These are phyloP conservation scores for Ophiostoma piceae DNA, from an alignment of 2,329 filamentous ascomycete genomes.

Conservation along the genomic window DNA sequence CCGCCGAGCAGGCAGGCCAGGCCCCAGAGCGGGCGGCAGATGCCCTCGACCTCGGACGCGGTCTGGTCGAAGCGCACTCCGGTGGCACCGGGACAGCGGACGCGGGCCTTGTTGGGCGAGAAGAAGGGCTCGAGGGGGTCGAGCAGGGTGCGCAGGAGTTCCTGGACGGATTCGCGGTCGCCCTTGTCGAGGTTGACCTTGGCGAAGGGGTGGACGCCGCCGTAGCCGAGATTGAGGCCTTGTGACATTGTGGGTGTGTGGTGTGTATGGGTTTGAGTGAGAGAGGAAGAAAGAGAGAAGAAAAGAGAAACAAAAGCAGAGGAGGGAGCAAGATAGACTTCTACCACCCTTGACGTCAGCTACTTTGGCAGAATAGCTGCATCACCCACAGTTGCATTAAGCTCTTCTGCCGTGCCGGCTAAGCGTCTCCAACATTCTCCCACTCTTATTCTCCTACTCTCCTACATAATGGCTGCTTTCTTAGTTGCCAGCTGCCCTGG, in stretches of 20 bases:
- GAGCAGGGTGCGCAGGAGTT: slow-evolving; percentile 58
- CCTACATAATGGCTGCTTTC: too few species aligned
- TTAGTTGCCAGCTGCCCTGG: too few species aligned
- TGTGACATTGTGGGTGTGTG: slow-evolving; percentile 23
- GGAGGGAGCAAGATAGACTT: not conserved
- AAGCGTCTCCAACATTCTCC: not conserved
- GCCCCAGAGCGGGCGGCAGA: slow-evolving; percentile 70
- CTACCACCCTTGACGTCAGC: not conserved
- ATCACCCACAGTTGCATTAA: not conserved
- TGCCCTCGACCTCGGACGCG: slow-evolving; percentile 71
- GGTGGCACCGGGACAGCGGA: slow-evolving; percentile 63
- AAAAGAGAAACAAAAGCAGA: not conserved
- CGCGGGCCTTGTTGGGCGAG: slow-evolving; percentile 58
- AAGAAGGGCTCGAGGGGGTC: slow-evolving; percentile 68
- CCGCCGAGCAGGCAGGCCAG: slow-evolving; percentile 66
- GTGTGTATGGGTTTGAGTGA: not conserved
- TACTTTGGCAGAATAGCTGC: not conserved
- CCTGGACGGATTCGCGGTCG: slow-evolving; percentile 52
- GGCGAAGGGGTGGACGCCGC: slow-evolving; percentile 52
- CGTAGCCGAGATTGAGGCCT: slow-evolving; percentile 47
- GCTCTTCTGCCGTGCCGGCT: not conserved
- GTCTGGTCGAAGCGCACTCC: slow-evolving; percentile 73
- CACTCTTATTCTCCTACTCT: not conserved
- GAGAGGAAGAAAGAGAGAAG: not conserved
- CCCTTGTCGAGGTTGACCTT: slow-evolving; percentile 42